phyloP scores from a whole-genome alignment of 192 early-diverging fungal genomes.

The Backusella tuberculispora region DNA sequence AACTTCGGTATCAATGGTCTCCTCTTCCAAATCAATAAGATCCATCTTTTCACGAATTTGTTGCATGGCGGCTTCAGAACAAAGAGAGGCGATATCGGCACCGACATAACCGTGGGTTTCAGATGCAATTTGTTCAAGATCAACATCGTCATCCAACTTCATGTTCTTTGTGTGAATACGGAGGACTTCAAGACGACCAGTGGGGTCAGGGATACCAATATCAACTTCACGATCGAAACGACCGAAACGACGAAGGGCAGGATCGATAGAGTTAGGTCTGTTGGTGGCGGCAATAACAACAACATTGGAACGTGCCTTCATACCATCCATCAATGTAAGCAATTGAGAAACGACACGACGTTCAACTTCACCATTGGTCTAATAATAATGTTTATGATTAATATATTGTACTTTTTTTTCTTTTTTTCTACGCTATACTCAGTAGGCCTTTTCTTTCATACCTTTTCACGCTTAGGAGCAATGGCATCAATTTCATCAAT shows the following conservation, averaged over 20 bases:
- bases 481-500: constrained; percentile 99
- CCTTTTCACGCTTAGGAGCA: constrained; percentile 87
- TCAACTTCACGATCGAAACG: constrained; percentile 99
- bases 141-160: constrained; percentile 97
- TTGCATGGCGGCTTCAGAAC: constrained; percentile 99
- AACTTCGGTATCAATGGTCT: constrained; percentile 97
- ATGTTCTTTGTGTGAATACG: constrained; percentile 99
- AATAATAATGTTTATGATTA: constrained; percentile 5
- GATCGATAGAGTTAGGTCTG: constrained; percentile 98
- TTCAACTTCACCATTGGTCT: constrained; percentile 93
- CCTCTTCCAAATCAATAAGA: constrained; percentile 96
- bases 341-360: constrained; percentile 95
- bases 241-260: constrained; percentile 97
- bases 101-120: constrained; percentile 99
- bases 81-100: constrained; percentile 95
- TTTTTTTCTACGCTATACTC: not conserved
- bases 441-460: not conserved
- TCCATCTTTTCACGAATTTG: constrained; percentile 99
- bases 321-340: constrained; percentile 94
- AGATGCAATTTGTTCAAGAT: constrained; percentile 95
- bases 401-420: not conserved
- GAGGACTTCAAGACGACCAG: constrained; percentile 95
- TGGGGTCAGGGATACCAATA: constrained; percentile 99
- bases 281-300: constrained; percentile 99
- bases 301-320: constrained; percentile 90